Conservation (phyloP, 2,329 filamentous ascomycete species). For the Claviceps fusiformis region DNA sequence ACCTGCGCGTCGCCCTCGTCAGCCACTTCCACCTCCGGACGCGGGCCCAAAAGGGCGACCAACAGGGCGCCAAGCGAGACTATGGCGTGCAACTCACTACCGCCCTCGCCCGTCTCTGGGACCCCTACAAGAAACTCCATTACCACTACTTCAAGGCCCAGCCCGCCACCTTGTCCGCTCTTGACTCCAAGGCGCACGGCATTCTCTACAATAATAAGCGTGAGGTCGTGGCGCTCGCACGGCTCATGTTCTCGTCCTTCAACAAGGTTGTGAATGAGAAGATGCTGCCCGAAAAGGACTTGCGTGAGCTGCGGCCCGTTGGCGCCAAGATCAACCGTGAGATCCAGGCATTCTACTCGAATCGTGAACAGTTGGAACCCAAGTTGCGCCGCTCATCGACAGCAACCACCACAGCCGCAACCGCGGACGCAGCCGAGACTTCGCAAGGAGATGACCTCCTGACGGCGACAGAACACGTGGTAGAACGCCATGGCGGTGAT, state of each 20-base stretch:
- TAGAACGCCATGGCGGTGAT: constrained; percentile 9
- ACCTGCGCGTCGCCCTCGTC: constrained; percentile 41
- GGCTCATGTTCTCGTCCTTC: constrained; percentile 30
- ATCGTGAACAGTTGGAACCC: constrained; percentile 21
- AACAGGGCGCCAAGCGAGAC: constrained; percentile 22
- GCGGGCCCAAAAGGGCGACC: constrained; percentile 17
- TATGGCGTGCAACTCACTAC: constrained; percentile 36
- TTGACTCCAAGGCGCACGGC: constrained; percentile 13
- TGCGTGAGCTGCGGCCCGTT: constrained; percentile 18
- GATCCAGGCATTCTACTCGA: constrained; percentile 22
- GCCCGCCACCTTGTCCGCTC: constrained; percentile 7
- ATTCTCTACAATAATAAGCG: constrained; percentile 21
- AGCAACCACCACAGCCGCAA: neutral
- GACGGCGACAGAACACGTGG: constrained; percentile 5
- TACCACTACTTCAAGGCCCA: constrained; percentile 21
- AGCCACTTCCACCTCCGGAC: constrained; percentile 27
- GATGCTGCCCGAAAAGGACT: constrained; percentile 22
- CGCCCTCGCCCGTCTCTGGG: constrained; percentile 38
- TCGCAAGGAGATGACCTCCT: constrained; percentile 10
- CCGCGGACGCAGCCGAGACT: neutral
- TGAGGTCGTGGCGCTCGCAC: constrained; percentile 30
- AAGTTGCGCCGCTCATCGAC: constrained; percentile 11
- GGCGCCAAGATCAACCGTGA: constrained; percentile 24
- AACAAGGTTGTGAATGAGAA: constrained; percentile 29
- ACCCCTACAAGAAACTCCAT: constrained; percentile 28